Percentiles rank a stretch among this genome's conserved stretches.
These are phyloP conservation scores for Sclerotinia borealis DNA, from an alignment of 2,329 filamentous ascomycete genomes.

Conservation along the genomic window DNA sequence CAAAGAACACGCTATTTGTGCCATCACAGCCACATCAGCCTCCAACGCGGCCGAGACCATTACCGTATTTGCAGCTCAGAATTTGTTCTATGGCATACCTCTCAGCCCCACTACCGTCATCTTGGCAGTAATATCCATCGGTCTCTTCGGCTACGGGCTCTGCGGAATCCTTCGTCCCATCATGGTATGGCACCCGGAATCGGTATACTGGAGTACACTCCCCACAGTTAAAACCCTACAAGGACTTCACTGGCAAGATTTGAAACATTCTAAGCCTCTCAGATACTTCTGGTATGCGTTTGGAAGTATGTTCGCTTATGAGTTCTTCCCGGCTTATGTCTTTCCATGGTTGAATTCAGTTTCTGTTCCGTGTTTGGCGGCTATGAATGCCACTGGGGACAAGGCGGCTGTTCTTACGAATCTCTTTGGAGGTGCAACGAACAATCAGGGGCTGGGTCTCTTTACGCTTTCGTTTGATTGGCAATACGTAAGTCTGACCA, in stretches of 20 bases:
- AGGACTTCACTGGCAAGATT: slow-evolving; percentile 35
- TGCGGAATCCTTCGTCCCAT: slow-evolving; percentile 42
- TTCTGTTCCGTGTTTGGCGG: slow-evolving; percentile 41
- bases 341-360: slow-evolving; percentile 40
- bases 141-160: slow-evolving; percentile 44
- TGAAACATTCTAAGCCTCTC: slow-evolving; percentile 36
- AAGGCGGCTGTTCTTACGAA: slow-evolving; percentile 40
- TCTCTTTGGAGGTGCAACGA: slow-evolving; percentile 42
- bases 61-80: slow-evolving; percentile 40
- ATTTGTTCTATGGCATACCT: slow-evolving; percentile 40
- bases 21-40: slow-evolving; percentile 49
- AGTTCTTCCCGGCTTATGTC: slow-evolving; percentile 43
- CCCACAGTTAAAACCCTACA: slow-evolving; percentile 37
- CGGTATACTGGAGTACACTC: slow-evolving; percentile 41
- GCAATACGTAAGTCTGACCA: slow-evolving; percentile 38
- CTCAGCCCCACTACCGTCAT: slow-evolving; percentile 37
- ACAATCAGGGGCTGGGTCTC: slow-evolving; percentile 41
- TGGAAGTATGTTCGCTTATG: slow-evolving; percentile 40
- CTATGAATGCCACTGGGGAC: slow-evolving; percentile 27
- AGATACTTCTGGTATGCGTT: slow-evolving; percentile 40
- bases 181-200: slow-evolving; percentile 43
- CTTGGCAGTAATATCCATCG: slow-evolving; percentile 42
- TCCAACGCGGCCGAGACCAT: slow-evolving; percentile 41
- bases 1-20: slow-evolving; percentile 50
- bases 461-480: slow-evolving; percentile 40